A percentile compares a stretch with the other conserved stretches of the same genome.
phyloP scores from a whole-genome alignment of 139 green algal species.

The Asterochloris sp. region DNA sequence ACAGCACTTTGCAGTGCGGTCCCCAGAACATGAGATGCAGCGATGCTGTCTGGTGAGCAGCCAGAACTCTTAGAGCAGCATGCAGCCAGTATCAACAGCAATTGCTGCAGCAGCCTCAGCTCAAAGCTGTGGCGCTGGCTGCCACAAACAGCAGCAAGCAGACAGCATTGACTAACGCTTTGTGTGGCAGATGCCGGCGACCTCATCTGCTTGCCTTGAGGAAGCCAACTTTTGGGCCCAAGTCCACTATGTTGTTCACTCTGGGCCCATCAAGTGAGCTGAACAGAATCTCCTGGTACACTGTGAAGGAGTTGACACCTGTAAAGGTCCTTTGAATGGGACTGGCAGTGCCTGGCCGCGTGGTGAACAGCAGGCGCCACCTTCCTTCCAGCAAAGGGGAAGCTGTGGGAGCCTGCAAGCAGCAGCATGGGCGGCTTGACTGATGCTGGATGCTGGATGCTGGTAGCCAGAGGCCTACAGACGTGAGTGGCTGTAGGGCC shows the following conservation, averaged over 20 bases:
- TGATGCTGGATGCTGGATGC: no score
- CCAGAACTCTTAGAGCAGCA: no score
- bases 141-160: no score
- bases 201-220: conserved; percentile 34
- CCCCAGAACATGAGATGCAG: no score
- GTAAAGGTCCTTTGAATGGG: conserved; percentile 93
- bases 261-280: conserved; percentile 20
- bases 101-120: no score
- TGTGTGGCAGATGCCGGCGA: background rate
- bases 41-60: no score
- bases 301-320: conserved; percentile 76
- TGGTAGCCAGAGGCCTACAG: no score
- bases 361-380: conserved; percentile 88
- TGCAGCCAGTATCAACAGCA: conserved; percentile 1
- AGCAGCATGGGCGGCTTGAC: background rate
- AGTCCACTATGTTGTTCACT: conserved; percentile 84
- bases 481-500: no score
- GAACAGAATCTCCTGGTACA: conserved; percentile 70
- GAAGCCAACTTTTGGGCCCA: conserved; percentile 55
- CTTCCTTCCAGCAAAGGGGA: conserved; percentile 49
- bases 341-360: conserved; percentile 58
- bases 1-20: no score
- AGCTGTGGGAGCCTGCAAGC: conserved; percentile 39
- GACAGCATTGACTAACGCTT: background rate
- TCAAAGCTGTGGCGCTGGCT: no score